A percentile compares a stretch with the other conserved stretches of the same genome.
Evolutionary conservation across 2,329 filamentous ascomycete species (phyloP).

Genomic region (Pseudocercospora ulei): DNA sequence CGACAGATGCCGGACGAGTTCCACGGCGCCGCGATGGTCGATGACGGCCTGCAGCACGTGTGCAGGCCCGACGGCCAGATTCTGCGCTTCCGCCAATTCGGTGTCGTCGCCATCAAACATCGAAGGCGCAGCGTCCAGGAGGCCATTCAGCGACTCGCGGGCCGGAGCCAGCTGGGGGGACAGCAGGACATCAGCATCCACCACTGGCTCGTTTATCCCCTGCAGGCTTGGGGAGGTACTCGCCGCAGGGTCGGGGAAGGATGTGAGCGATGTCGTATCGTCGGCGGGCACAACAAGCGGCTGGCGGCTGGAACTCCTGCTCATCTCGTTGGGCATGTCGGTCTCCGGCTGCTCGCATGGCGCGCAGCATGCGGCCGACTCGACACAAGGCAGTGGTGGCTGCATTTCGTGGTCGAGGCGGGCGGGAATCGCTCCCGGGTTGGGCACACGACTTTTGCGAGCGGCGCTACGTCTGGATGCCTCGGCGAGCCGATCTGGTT

Average conservation of each 20-base stretch:
- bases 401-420: conserved; percentile 7
- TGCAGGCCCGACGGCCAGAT: conserved; percentile 24
- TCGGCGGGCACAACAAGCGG: conserved; percentile 20
- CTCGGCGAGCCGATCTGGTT: no score
- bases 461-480: neutral
- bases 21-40: conserved; percentile 29
- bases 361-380: conserved; percentile 1
- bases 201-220: conserved; percentile 12
- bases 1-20: conserved; percentile 28
- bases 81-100: conserved; percentile 23
- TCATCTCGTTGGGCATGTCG: conserved; percentile 17
- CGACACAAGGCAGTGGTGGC: conserved; percentile 6
- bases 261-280: conserved; percentile 28
- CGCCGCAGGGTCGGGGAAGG: conserved; percentile 29
- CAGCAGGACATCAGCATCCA: conserved; percentile 5
- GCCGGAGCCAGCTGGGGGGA: conserved; percentile 7
- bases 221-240: conserved; percentile 17
- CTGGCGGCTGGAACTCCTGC: conserved; percentile 19
- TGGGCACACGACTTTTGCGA: conserved; percentile 1
- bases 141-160: conserved; percentile 23
- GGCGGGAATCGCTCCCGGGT: neutral
- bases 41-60: conserved; percentile 26
- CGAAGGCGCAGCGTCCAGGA: conserved; percentile 30
- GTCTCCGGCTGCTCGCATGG: conserved; percentile 4
- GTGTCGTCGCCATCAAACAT: conserved; percentile 30